Evolutionary conservation across 1,139 yeast genomes (phyloP).

Genomic region (Geotrichum restrictum): DNA sequence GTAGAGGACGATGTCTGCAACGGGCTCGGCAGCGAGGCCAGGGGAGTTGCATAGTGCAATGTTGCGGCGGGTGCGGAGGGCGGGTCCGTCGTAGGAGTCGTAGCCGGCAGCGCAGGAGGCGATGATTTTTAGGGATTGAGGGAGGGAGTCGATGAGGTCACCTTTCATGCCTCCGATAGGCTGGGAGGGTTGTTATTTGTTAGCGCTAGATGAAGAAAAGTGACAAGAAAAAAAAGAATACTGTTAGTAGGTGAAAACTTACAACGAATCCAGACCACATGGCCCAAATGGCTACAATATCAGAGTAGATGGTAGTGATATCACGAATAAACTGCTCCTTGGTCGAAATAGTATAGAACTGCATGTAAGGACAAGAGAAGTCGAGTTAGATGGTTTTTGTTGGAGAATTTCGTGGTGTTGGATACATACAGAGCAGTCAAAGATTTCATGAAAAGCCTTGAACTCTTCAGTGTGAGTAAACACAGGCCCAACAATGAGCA

Average conservation of each 20-base stretch:
- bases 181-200: too few species aligned
- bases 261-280: conserved; percentile 29
- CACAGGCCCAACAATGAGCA: conserved; percentile 16
- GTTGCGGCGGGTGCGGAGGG: conserved; percentile 43
- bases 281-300: conserved; percentile 28
- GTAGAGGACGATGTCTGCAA: conserved; percentile 67
- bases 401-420: too few species aligned
- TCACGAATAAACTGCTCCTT: conserved; percentile 27
- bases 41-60: conserved; percentile 58
- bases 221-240: too few species aligned
- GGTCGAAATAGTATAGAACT: conserved; percentile 23
- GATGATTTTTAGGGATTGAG: conserved; percentile 52
- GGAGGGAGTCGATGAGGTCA: conserved; percentile 51
- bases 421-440: conserved; percentile 14
- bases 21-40: conserved; percentile 57
- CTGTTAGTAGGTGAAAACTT: too few species aligned
- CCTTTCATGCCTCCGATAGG: conserved; percentile 31
- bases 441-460: conserved; percentile 9
- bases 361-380: too few species aligned
- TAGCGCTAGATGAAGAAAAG: too few species aligned
- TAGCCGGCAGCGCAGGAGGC: conserved; percentile 70
- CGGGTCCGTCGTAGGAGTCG: conserved; percentile 54
- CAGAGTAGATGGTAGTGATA: conserved; percentile 21
- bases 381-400: too few species aligned
- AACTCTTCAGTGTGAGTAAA: conserved; percentile 9